A percentile compares a stretch with the other conserved stretches of the same genome.
Conservation (phyloP, 2,329 filamentous ascomycete genomes). For the Hypoxylon sp. region DNA sequence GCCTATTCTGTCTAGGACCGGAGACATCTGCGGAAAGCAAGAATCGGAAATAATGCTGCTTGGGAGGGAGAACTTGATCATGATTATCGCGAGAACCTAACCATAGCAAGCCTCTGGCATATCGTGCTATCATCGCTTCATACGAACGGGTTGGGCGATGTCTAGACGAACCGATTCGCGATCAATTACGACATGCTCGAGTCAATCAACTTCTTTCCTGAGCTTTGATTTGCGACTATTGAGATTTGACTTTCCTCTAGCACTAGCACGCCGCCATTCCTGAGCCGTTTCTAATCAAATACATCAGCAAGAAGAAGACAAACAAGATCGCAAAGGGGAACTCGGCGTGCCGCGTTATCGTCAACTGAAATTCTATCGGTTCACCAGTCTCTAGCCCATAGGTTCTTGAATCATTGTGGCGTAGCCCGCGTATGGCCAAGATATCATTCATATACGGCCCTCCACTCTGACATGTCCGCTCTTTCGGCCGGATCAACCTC, state of each 20-base stretch:
- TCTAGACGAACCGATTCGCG: neutral
- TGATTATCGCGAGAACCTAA: neutral
- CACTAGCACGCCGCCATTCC: neutral
- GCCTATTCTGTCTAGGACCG: neutral
- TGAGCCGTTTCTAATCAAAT: neutral
- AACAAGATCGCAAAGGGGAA: neutral
- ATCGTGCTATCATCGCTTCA: neutral
- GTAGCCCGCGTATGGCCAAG: neutral
- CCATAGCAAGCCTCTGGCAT: neutral
- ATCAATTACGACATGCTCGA: conserved; percentile 24
- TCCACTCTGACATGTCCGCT: conserved; percentile 4
- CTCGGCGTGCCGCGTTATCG: neutral
- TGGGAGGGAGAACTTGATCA: neutral
- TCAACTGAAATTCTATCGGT: neutral
- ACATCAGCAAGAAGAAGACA: neutral
- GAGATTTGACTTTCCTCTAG: conserved; percentile 2
- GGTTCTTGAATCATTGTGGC: conserved; percentile 1
- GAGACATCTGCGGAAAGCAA: neutral
- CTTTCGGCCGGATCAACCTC: neutral
- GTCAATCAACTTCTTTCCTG: conserved; percentile 5
- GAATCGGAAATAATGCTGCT: neutral
- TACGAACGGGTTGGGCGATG: neutral
- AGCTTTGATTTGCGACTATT: neutral
- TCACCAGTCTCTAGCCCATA: neutral
- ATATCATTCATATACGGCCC: conserved; percentile 9